Base-by-base conservation (phyloP, 140 eudicot genomes). In the Stevia rebaudiana region DNA sequence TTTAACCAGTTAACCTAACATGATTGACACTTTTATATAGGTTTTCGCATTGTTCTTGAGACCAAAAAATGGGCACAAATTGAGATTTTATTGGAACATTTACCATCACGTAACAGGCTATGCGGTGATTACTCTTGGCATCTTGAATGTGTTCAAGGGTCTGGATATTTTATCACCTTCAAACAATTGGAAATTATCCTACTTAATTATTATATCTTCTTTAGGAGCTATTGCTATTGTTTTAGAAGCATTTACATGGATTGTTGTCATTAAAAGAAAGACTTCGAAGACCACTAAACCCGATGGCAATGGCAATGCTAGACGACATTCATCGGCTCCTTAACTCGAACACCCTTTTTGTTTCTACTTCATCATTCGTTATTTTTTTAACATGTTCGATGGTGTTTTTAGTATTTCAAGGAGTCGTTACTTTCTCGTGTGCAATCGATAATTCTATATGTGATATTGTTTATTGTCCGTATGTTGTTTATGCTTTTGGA, bases 11-110 rank as follows among this genome's bases (percentile, higher is more conserved):
- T 2, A 24, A 24, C 19, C 18, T 2, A 1, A 53, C 1, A 13
- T 30, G 9, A 0, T 12, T 0, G 1, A 51, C 6, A 18, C 8
- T 6, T 3, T 17, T 11, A n/a, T n/a, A n/a, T n/a, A 92, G 98
- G 78, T 92, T 6, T 92, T 92, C 42, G 98, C 98, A 1, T 81
- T 92, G 84, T 78, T 92, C 60, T 60, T 92, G 82, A 79, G 98
- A 57, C 98, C 98, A 3, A 76, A 81, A 59, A 85, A 88, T 75
- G 96, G 88, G 16, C 96, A 92, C 86, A 92, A 88, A 68, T 68
- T 54, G 30, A 73, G 98, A 66, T 61, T 88, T 43, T 85, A 85
- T 72, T 92, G 98, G 98, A 92, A 85, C 61, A 79, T 92, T 72
- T 92, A 85, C 71, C 98, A 92, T 70, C 96, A 85, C 52, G 77